Percentiles rank a stretch among this genome's conserved stretches.
phyloP scores from a whole-genome alignment of 306 rosid genomes.

The Carpinus viminea region DNA sequence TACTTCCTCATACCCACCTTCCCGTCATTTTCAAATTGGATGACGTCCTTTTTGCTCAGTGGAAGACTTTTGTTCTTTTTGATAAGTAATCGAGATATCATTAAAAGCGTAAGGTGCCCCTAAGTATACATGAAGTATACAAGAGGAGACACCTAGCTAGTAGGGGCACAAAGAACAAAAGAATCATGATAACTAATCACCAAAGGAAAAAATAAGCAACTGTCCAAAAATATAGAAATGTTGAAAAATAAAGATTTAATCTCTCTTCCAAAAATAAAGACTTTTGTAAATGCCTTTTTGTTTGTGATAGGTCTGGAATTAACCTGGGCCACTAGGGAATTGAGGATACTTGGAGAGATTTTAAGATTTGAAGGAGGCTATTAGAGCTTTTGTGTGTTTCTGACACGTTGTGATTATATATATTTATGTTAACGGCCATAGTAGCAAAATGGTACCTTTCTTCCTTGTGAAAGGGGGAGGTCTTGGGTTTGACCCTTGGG shows the following conservation, averaged over 20 bases:
- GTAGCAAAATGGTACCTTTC: not conserved
- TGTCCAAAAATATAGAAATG: no score
- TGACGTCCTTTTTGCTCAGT: not conserved
- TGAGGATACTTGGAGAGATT: not conserved
- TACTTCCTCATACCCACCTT: not conserved
- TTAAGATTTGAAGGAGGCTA: not conserved
- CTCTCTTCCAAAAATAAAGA: not conserved
- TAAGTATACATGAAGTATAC: no score
- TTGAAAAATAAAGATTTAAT: no score
- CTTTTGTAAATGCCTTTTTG: not conserved
- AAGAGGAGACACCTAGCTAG: no score
- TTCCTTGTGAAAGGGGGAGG: no score
- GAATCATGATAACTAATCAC: no score
- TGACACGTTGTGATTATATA: not conserved
- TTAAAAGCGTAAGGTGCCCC: no score
- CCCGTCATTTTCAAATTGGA: not conserved
- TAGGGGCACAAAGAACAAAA: no score
- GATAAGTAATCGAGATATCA: no score
- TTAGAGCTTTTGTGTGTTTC: not conserved
- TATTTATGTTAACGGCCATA: not conserved
- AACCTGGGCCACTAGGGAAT: not conserved
- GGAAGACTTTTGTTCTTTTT: not conserved
- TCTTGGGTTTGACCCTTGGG: no score
- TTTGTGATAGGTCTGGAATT: not conserved
- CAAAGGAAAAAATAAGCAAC: no score